Evolutionary conservation across 1,284 basidiomycete genomes (phyloP), one percentile per base, ranked within the genome.

Genomic region (Malassezia japonica): DNA sequence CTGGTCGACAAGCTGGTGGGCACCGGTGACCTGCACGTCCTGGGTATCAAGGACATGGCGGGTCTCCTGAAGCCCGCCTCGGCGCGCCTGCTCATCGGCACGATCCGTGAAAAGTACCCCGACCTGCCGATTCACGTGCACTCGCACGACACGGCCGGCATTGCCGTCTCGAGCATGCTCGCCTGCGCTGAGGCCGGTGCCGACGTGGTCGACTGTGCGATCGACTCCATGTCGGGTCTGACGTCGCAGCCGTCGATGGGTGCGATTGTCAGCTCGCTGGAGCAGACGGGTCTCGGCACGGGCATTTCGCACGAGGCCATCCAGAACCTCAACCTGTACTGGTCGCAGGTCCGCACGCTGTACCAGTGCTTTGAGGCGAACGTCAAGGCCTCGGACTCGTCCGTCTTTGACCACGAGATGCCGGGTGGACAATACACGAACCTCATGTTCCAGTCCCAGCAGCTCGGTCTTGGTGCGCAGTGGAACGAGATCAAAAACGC

Each of bases 1-100:
- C 89, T 99, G 73, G 83, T 94, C 57, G 84, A 91, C 64, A 80
- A 95, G 76, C 84, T 98, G 48, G 90, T 98, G 58, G 78, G 82
- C 49, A 90, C 94, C 74, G 94, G 94, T 41, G 28, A 48, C 28
- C 90, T 99, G 67, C 94, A 99, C 76, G 84, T 99, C 48, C 81
- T 99, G 55, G 87, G 89, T 75, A 87, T 99, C 77, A 99, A 99
- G 79, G 94, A 99, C 74, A 99, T 99, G 94, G 94, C 94, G 58
- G 94, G 94, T 74, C 76, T 99, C 45, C 79, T 99, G 65, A 99
- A 96, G 76, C 94, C 94, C 31, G 80, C 87, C 68, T 85, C 94
- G 40, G 94, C 92, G 13, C 89, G 78, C 61, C 71, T 94, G 85
- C 84, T 99, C 61, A 83, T 99, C 67, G 84, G 88, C 61, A 84